Evolutionary conservation across 2,329 filamentous ascomycete species (phyloP).

Genomic region (Leptographium procerum): DNA sequence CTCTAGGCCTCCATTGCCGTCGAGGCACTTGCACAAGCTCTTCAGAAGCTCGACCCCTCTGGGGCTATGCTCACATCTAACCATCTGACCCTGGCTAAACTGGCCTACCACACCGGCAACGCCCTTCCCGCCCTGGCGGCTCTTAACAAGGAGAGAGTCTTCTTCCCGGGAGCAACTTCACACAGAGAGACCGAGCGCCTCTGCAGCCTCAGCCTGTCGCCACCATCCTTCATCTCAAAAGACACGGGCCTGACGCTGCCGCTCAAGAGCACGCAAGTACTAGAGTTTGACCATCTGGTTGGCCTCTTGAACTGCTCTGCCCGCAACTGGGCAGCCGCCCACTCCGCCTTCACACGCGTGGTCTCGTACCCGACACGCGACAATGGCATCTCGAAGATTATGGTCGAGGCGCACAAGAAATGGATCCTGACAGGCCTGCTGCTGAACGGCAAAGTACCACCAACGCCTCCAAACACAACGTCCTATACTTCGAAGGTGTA

Average conservation of each 20-base stretch:
- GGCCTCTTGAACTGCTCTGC: conserved; percentile 53
- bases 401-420: conserved; percentile 85
- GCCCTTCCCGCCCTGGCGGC: conserved; percentile 47
- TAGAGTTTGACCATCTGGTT: conserved; percentile 59
- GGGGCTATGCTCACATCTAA: conserved; percentile 19
- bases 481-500: conserved; percentile 42
- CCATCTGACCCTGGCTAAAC: conserved; percentile 13
- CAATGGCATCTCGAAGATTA: conserved; percentile 57
- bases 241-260: conserved; percentile 44
- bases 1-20: conserved; percentile 35
- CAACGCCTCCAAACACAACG: conserved; percentile 45
- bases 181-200: conserved; percentile 18
- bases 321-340: conserved; percentile 51
- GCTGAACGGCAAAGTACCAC: conserved; percentile 43
- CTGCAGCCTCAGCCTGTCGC: conserved; percentile 33
- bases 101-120: conserved; percentile 42
- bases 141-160: conserved; percentile 54
- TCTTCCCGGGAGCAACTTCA: conserved; percentile 41
- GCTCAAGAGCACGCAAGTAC: conserved; percentile 40
- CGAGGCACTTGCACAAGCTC: conserved; percentile 35
- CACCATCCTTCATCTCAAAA: conserved; percentile 47
- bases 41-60: conserved; percentile 55
- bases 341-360: conserved; percentile 49
- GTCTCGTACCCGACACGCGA: conserved; percentile 57
- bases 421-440: conserved; percentile 73